Percentiles rank a stretch among this genome's conserved stretches.
Evolutionary conservation across 768 basidiomycete genomes (phyloP).

Genomic region (Termitomyces sp.): DNA sequence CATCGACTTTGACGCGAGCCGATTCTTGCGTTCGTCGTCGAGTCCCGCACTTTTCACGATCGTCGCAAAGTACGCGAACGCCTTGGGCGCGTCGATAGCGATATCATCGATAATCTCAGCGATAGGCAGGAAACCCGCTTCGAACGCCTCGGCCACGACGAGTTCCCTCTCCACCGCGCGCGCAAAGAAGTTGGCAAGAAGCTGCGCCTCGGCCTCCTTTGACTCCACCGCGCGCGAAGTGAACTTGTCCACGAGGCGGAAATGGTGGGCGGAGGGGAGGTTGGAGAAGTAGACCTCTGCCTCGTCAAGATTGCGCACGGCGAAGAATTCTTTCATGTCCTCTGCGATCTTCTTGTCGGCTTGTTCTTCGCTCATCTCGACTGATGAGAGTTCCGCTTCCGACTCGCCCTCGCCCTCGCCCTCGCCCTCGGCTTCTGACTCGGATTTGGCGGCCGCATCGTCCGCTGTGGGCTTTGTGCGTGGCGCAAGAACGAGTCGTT

Average conservation of each 20-base stretch:
- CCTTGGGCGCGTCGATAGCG: constrained; percentile 87
- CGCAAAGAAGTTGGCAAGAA: constrained; percentile 75
- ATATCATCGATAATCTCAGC: constrained; percentile 85
- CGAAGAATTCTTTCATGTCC: constrained; percentile 85
- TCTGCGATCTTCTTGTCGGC: constrained; percentile 76
- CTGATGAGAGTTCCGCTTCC: constrained; percentile 41
- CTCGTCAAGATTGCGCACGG: constrained; percentile 79
- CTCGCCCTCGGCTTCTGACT: constrained; percentile 36
- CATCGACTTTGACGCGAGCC: constrained; percentile 58
- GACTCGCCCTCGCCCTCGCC: constrained; percentile 38
- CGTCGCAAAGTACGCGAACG: constrained; percentile 69
- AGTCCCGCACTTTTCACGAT: constrained; percentile 71
- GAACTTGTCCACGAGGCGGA: constrained; percentile 70
- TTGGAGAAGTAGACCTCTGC: constrained; percentile 83
- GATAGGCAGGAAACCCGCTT: constrained; percentile 66
- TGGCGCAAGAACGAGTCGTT: constrained; percentile 71
- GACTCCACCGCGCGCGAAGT: constrained; percentile 72
- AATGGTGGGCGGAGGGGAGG: constrained; percentile 63
- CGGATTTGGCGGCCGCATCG: constrained; percentile 18
- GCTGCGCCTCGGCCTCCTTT: constrained; percentile 75
- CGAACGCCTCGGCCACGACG: constrained; percentile 58
- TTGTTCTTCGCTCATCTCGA: constrained; percentile 60
- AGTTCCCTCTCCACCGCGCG: constrained; percentile 58
- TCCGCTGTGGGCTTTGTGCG: constrained; percentile 66
- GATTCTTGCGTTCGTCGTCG: constrained; percentile 54